A percentile compares a stretch with the other conserved stretches of the same genome.
These are phyloP conservation scores for Eremothecium coryli DNA, from an alignment of 1,139 yeast genomes.

Conservation along the genomic window DNA sequence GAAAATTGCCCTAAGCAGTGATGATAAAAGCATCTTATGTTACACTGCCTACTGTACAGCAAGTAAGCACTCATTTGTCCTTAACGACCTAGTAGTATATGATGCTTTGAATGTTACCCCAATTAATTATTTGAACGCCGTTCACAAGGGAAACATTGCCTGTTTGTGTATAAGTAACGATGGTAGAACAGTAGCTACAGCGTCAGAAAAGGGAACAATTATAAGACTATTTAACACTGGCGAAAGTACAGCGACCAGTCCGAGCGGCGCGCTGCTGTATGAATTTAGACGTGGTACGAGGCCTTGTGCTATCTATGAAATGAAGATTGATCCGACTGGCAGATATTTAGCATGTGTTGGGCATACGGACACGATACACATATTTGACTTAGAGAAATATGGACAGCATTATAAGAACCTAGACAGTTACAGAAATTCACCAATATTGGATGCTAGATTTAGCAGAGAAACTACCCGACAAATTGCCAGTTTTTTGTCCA, in stretches of 20 bases:
- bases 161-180: slow-evolving; percentile 36
- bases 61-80: slow-evolving; percentile 14
- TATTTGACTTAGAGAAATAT: slow-evolving; percentile 38
- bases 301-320: slow-evolving; percentile 44
- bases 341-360: slow-evolving; percentile 56
- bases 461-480: slow-evolving; percentile 14
- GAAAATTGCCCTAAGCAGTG: slow-evolving; percentile 23
- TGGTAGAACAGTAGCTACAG: slow-evolving; percentile 52
- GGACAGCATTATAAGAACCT: slow-evolving; percentile 10
- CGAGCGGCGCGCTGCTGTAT: slow-evolving; percentile 30
- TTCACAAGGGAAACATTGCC: slow-evolving; percentile 25
- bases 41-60: slow-evolving; percentile 22
- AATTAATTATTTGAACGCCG: slow-evolving; percentile 40
- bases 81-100: slow-evolving; percentile 36
- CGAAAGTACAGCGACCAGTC: slow-evolving; percentile 8
- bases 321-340: slow-evolving; percentile 45
- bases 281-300: slow-evolving; percentile 67
- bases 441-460: slow-evolving; percentile 7
- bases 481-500: slow-evolving; percentile 21
- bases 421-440: slow-evolving; percentile 1
- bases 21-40: slow-evolving; percentile 27
- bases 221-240: slow-evolving; percentile 44
- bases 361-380: slow-evolving; percentile 59
- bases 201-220: slow-evolving; percentile 65
- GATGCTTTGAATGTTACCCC: slow-evolving; percentile 53